Conservation (phyloP, 208 protist species). For the Leishmania aethiopica region DNA sequence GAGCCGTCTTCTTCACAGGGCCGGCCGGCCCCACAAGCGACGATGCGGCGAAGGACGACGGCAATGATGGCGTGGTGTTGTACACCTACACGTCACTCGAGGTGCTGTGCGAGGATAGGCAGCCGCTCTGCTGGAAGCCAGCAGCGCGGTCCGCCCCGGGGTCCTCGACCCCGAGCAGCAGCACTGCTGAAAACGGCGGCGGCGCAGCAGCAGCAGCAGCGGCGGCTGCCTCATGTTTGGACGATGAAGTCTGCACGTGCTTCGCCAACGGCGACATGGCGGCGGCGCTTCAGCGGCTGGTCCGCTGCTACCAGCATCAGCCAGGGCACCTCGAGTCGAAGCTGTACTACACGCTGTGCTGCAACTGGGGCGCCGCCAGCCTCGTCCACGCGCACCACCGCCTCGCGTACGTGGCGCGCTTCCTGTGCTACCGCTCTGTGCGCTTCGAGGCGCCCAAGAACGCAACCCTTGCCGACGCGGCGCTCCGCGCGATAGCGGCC, state of each 20-base stretch:
- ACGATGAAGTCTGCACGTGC: slow-evolving; percentile 71
- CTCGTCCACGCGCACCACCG: slow-evolving; percentile 80
- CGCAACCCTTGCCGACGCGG: slow-evolving; percentile 58
- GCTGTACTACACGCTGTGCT: slow-evolving; percentile 63
- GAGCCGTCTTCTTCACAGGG: slow-evolving; percentile 70
- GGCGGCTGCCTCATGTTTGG: slow-evolving; percentile 33
- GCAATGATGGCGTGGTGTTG: background rate
- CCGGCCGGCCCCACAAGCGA: slow-evolving; percentile 7
- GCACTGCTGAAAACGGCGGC: background rate
- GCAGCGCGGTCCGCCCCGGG: slow-evolving; percentile 15
- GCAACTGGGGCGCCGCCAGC: slow-evolving; percentile 64
- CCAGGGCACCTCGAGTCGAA: slow-evolving; percentile 64
- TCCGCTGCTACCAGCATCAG: slow-evolving; percentile 49
- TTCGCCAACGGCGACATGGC: slow-evolving; percentile 65
- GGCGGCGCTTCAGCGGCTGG: slow-evolving; percentile 57
- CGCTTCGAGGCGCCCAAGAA: slow-evolving; percentile 53
- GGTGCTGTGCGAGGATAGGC: slow-evolving; percentile 10
- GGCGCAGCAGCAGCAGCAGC: background rate
- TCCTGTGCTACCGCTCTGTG: slow-evolving; percentile 55
- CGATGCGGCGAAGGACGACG: slow-evolving; percentile 14
- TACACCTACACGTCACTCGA: slow-evolving; percentile 21
- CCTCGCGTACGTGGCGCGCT: slow-evolving; percentile 58
- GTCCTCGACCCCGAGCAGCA: slow-evolving; percentile 2
- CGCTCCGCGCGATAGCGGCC: slow-evolving; percentile 50
- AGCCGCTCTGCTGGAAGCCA: slow-evolving; percentile 22